Conservation (phyloP, 805 yeast species). For the Saturnispora mendoncae region DNA sequence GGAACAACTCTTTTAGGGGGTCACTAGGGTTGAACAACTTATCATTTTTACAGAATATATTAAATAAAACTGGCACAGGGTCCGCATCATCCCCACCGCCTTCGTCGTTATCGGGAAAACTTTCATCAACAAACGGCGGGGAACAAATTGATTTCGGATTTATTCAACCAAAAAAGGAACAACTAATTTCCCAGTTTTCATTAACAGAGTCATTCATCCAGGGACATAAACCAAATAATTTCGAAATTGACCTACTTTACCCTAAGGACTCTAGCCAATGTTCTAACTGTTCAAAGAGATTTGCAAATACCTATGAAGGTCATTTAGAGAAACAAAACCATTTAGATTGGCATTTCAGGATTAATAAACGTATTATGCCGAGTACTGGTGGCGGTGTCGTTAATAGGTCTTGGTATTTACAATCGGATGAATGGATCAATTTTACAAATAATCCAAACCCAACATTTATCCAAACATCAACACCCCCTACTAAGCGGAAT, state of each 20-base stretch:
- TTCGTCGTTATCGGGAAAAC: constrained; percentile 1
- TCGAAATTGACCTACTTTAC: constrained; percentile 37
- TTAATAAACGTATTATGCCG: constrained; percentile 60
- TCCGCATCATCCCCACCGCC: background rate
- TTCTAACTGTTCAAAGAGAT: constrained; percentile 83
- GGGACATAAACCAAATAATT: constrained; percentile 28
- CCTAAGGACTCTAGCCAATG: constrained; percentile 71
- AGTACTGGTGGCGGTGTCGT: constrained; percentile 42
- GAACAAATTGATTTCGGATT: constrained; percentile 18
- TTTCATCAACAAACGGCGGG: constrained; percentile 17
- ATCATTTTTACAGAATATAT: constrained; percentile 16
- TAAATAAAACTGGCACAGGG: constrained; percentile 12
- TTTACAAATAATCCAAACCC: constrained; percentile 29
- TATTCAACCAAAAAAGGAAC: constrained; percentile 15
- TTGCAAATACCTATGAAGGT: constrained; percentile 52
- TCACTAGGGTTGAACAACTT: constrained; percentile 16
- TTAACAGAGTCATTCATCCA: constrained; percentile 32
- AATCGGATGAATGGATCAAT: constrained; percentile 60
- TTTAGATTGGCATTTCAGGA: constrained; percentile 93
- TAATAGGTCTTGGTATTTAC: constrained; percentile 76
- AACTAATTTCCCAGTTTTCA: constrained; percentile 19
- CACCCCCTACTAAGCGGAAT: no score
- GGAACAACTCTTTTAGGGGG: constrained; percentile 6
- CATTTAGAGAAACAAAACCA: constrained; percentile 50
- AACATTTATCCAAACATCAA: constrained; percentile 6